A percentile compares a stretch with the other conserved stretches of the same genome.
These are phyloP conservation scores for Lathyrus aphaca DNA, from an alignment of 306 rosid species.

Conservation along the genomic window DNA sequence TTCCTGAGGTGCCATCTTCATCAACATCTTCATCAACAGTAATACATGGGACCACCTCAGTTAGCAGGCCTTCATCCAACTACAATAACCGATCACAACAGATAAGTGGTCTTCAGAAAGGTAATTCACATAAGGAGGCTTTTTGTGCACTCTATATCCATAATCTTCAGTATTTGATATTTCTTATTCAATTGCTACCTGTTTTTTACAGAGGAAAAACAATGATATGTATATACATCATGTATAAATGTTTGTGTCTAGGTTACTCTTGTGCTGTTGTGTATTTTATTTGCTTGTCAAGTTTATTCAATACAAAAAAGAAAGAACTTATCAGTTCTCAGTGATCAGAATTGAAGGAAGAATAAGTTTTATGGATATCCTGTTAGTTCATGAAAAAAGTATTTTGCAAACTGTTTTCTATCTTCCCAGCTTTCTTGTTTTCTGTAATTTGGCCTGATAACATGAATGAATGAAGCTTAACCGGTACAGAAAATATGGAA, in stretches of 20 bases:
- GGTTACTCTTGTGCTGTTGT: conserved; percentile 17
- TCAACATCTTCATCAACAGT: conserved; percentile 57
- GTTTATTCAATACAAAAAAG: neutral
- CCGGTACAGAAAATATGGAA: neutral
- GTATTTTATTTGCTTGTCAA: neutral
- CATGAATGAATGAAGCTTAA: neutral
- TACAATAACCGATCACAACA: conserved; percentile 72
- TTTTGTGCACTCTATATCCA: conserved; percentile 27
- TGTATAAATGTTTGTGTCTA: neutral
- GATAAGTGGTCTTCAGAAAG: conserved; percentile 68
- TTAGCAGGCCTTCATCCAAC: conserved; percentile 74
- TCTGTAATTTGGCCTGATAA: neutral
- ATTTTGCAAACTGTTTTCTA: neutral
- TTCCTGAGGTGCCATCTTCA: conserved; percentile 52
- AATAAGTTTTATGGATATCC: neutral
- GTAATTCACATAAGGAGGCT: conserved; percentile 46
- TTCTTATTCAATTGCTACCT: neutral
- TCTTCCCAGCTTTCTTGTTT: neutral
- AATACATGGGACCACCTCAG: conserved; percentile 55
- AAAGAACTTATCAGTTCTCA: conserved; percentile 4
- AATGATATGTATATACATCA: conserved; percentile 20
- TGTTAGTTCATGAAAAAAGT: neutral
- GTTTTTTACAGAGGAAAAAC: neutral
- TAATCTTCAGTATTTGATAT: conserved; percentile 1
- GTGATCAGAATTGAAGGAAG: conserved; percentile 4